These are phyloP conservation scores for Gaultheria prostrata DNA, from an alignment of 148 eudicot genomes.

Conservation along the genomic window DNA sequence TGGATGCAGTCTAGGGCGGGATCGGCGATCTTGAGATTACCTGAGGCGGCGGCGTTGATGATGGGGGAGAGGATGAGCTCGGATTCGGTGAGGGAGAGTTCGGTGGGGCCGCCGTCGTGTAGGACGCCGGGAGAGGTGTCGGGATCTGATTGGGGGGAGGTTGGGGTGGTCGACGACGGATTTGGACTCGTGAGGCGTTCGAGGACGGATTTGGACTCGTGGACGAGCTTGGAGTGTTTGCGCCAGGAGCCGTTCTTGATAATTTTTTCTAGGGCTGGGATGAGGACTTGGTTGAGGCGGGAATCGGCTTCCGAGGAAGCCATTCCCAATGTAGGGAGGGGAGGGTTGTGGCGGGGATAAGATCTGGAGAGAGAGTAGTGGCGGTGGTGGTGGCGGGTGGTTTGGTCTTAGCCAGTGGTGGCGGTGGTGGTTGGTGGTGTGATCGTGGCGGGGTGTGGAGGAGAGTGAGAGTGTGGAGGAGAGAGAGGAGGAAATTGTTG, in stretches of 20 bases:
- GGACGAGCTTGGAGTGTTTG: slow-evolving; percentile 71
- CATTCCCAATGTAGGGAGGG: slow-evolving; percentile 42
- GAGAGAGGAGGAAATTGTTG: background rate
- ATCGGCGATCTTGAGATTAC: slow-evolving; percentile 62
- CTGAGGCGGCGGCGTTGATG: slow-evolving; percentile 49
- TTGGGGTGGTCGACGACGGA: slow-evolving; percentile 47
- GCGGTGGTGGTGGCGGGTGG: background rate
- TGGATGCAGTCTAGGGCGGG: slow-evolving; percentile 70
- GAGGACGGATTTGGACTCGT: slow-evolving; percentile 68
- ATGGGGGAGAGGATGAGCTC: slow-evolving; percentile 70
- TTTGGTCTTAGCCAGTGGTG: background rate
- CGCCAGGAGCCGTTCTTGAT: slow-evolving; percentile 91
- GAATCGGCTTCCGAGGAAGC: slow-evolving; percentile 96
- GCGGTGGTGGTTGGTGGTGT: background rate
- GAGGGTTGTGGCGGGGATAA: background rate
- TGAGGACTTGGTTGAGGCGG: slow-evolving; percentile 57
- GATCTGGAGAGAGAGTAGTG: background rate
- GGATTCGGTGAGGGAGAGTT: slow-evolving; percentile 54
- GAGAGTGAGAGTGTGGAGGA: background rate
- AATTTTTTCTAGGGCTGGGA: slow-evolving; percentile 71
- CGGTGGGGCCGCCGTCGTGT: slow-evolving; percentile 32
- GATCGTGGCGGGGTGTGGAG: background rate
- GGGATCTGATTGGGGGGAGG: slow-evolving; percentile 32
- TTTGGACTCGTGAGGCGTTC: slow-evolving; percentile 62
- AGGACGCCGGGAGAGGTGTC: slow-evolving; percentile 24